Percentiles rank a stretch among this genome's conserved stretches.
Evolutionary conservation across 192 early-diverging fungal genomes (phyloP).

Genomic region (Paraglomus brasilianum): DNA sequence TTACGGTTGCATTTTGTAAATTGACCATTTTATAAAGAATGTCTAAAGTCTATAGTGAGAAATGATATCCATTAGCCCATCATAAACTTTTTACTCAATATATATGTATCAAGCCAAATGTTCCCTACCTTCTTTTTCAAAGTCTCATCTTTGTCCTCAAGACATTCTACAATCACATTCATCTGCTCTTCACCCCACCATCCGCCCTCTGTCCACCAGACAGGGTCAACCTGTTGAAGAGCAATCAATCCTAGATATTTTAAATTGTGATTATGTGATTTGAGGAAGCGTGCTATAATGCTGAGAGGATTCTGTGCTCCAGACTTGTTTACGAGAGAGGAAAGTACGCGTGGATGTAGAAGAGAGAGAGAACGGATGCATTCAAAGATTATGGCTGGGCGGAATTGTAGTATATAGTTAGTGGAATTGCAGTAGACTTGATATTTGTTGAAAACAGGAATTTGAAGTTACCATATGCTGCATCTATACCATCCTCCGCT

Average conservation of each 20-base stretch:
- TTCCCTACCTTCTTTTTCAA: constrained; percentile 19
- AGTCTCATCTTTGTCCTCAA: constrained; percentile 30
- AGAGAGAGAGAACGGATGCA: constrained; percentile 29
- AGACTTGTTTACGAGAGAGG: not conserved
- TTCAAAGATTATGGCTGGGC: constrained; percentile 39
- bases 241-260: constrained; percentile 50
- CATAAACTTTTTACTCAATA: not conserved
- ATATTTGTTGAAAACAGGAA: not conserved
- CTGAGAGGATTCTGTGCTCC: constrained; percentile 36
- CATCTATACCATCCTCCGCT: constrained; percentile 40
- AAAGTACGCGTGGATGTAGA: constrained; percentile 19
- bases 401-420: not conserved
- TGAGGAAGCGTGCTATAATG: constrained; percentile 41
- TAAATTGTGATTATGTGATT: constrained; percentile 48
- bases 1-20: constrained; percentile 17
- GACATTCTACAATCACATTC: constrained; percentile 28
- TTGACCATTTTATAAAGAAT: constrained; percentile 28
- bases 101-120: not conserved
- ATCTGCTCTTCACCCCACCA: constrained; percentile 31
- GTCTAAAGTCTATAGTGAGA: constrained; percentile 15
- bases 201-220: constrained; percentile 25
- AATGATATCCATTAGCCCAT: not conserved
- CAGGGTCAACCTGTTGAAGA: constrained; percentile 39
- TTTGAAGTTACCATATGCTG: constrained; percentile 41
- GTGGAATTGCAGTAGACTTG: not conserved